These are phyloP conservation scores for Grifola frondosa DNA, from an alignment of 1,284 basidiomycete genomes.

Conservation along the genomic window DNA sequence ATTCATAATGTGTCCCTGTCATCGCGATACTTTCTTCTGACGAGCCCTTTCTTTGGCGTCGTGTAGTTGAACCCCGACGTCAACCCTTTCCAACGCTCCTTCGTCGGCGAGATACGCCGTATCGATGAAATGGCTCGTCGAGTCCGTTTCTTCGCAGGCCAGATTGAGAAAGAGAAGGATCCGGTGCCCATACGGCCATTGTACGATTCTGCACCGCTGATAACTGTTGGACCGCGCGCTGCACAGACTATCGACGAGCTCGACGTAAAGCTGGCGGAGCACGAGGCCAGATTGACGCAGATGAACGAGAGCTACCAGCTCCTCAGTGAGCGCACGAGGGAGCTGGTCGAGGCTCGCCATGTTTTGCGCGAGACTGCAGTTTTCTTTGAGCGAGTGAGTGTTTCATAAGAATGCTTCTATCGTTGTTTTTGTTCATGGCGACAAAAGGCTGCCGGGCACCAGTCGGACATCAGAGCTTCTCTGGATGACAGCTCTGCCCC, in stretches of 20 bases:
- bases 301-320: slow-evolving; percentile 96
- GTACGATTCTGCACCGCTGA: slow-evolving; percentile 78
- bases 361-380: slow-evolving; percentile 95
- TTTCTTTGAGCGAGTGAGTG: slow-evolving; percentile 85
- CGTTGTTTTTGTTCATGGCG: neutral
- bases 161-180: slow-evolving; percentile 86
- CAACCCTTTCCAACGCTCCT: slow-evolving; percentile 98
- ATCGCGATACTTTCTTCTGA: too few relatives aligned
- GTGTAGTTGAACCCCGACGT: slow-evolving; percentile 89
- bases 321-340: slow-evolving; percentile 83
- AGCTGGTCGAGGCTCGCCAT: slow-evolving; percentile 90
- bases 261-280: slow-evolving; percentile 84
- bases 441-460: slow-evolving; percentile 77
- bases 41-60: neutral
- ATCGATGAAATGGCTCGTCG: slow-evolving; percentile 96
- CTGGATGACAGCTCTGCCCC: slow-evolving; percentile 93
- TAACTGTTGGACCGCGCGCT: slow-evolving; percentile 86
- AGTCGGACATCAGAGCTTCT: slow-evolving; percentile 81
- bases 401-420: too few relatives aligned
- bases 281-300: slow-evolving; percentile 82
- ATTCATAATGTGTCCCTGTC: too few relatives aligned
- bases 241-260: slow-evolving; percentile 95
- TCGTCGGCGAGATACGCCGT: slow-evolving; percentile 92
- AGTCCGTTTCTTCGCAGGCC: slow-evolving; percentile 85
- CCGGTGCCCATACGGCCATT: slow-evolving; percentile 80